Evolutionary conservation across 345 rosid genomes (phyloP), one percentile per base, ranked within the genome.

Genomic region (Murraya koenigii): DNA sequence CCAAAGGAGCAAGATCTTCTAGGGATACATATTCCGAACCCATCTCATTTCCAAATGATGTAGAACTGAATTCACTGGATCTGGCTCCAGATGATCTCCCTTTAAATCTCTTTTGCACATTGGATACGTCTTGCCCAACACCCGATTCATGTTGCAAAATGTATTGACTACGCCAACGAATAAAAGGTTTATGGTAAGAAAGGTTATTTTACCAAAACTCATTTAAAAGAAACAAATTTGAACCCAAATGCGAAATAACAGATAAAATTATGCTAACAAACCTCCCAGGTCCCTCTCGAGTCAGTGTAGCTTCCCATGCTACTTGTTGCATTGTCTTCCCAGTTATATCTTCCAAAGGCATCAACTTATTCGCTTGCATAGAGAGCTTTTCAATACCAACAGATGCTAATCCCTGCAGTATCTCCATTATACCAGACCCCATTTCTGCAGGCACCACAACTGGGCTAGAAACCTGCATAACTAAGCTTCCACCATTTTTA

Each of bases 1-100:
- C 99, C 86, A 95, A 83, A 70, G 98, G 99, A 78, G 99, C 99
- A 71, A 95, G 93, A 81, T 95, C 94, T 85, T 95, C 99, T 35
- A 95, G 88, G 79, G 97, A 91, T 77, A 90, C 98, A 82, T 88
- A 95, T 66, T 95, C 98, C 6, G 91, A 80, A 76, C 83, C 88
- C 69, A 80, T 74, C 69, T 82, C 91, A 72, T 52, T 83, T 76
- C 80, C 80, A 0, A 36, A 36, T 26, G 90, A 81, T 74, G 78
- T 75, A 77, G 92, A 85, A 72, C 78, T 80, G 15, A 67, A 44
- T 72, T 78, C 85, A 55, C 75, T 84, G 72, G 86, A 76, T 81
- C 80, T 84, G 58, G 85, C 75, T 74, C 71, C 81, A 83, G 83
- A 84, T 39, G 87, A 74, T 56, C 74, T 78, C 70, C 83, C 86